Base-by-base conservation (phyloP, 1,284 basidiomycete species). In the Pterula multifida region DNA sequence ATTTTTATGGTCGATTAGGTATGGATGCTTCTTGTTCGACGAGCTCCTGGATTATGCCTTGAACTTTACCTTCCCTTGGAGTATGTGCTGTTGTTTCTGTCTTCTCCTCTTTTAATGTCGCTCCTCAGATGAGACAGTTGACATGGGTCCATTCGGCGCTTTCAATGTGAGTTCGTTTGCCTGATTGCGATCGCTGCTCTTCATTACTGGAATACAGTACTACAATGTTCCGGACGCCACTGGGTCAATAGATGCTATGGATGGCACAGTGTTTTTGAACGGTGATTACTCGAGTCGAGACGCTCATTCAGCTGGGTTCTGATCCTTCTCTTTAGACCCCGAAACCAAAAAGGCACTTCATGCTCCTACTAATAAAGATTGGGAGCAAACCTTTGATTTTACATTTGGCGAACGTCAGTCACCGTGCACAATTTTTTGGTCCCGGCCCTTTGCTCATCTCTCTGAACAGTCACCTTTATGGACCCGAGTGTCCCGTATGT, bases 31-130 rank as follows among this genome's bases (percentile, higher is more conserved):
- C 51, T 55, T 80, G 3, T 64, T 71, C 24, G 67, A 73, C 42
- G 70, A 75, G 59, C 69, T 78, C 57, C 55, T 77, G 28, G 78
- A 81, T 58, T 81, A 81, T 55, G 76, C 78, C 17, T 48, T 75
- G 53, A 81, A 82, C 57, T 81, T 67, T 57, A 77, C 72, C 1
- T 78, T 70, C 55, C 82, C 82, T 1, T 85, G 80, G 81, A 76
- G 28, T 32, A 21, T 24, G 19, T 3, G 26, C 25, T 45, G 47
- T 39, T 51, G 19, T 32, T 22, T 49, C 55, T 47, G 52, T 36
- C 11, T 3, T 3, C 45, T 13, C 26, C 47, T 46, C 22, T 35
- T 19, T 9, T 15, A 26, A 3, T 17, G 15, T 24, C 19, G 9
- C 36, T 50, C 23, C 50, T 35, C 49, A 75, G 75, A 61, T 49